Percentiles rank a stretch among this genome's conserved stretches.
These are phyloP conservation scores for Alternaria gansuensis DNA, from an alignment of 2,329 filamentous ascomycete species.

Conservation along the genomic window DNA sequence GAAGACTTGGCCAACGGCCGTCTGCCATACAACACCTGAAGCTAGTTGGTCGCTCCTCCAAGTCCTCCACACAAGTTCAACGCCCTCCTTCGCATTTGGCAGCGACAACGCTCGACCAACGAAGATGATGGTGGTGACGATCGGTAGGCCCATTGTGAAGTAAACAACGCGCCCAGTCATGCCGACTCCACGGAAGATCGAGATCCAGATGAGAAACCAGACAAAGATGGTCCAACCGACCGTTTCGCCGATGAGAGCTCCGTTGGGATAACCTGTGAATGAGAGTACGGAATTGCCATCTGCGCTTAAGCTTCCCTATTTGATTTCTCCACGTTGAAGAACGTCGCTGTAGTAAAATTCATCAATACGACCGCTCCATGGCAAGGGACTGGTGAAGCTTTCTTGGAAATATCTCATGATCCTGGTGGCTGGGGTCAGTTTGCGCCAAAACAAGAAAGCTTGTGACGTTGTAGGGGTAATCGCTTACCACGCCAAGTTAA, in stretches of 20 bases:
- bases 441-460: not conserved
- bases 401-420: slow-evolving; percentile 68
- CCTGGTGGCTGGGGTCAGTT: slow-evolving; percentile 27
- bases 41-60: slow-evolving; percentile 62
- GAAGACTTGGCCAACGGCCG: slow-evolving; percentile 68
- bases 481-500: slow-evolving; percentile 61
- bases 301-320: slow-evolving; percentile 45
- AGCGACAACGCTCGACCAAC: slow-evolving; percentile 65
- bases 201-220: slow-evolving; percentile 68
- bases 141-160: slow-evolving; percentile 69
- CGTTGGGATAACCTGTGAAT: slow-evolving; percentile 60
- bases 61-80: slow-evolving; percentile 60
- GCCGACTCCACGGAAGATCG: slow-evolving; percentile 67
- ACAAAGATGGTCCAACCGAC: slow-evolving; percentile 67
- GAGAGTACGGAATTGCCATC: slow-evolving; percentile 53
- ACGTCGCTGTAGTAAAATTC: slow-evolving; percentile 64
- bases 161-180: slow-evolving; percentile 68
- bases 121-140: slow-evolving; percentile 65
- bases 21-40: slow-evolving; percentile 65
- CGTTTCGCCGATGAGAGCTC: slow-evolving; percentile 63
- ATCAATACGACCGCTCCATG: slow-evolving; percentile 62
- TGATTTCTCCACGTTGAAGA: slow-evolving; percentile 58
- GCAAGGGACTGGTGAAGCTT: slow-evolving; percentile 64
- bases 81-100: slow-evolving; percentile 62
- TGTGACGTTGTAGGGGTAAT: too few relatives aligned